Base-by-base conservation (phyloP, 2,329 filamentous ascomycete species). In the Pyrenophora teres region DNA sequence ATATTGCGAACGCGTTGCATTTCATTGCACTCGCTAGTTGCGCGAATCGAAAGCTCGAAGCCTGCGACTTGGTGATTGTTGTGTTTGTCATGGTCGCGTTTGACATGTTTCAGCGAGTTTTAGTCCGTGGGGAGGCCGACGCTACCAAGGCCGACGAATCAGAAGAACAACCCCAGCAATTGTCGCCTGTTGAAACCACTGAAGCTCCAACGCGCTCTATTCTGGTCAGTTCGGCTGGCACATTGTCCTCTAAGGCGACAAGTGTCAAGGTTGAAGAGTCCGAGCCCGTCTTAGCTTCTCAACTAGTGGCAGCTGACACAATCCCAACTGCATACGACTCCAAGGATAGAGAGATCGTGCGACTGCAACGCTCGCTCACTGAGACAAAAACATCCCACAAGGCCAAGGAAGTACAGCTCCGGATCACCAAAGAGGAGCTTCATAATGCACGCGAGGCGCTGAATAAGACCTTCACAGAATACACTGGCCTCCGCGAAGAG, bases 41-140 rank as follows among this genome's bases (percentile, higher is more conserved):
- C 48, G 62, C 57, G 27, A 56, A 60, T 40, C 62, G 65, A 37
- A 47, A 38, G 35, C 21, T 60, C 31, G 58, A 57, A 12, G 47
- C 58, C 25, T 51, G 58, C 40, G 62, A 70, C 52, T 49, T 66
- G 44, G 36, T 69, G 23, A 57, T 65, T 18, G 54, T 60, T 35
- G 56, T 62, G 32, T 57, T 70, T 53, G 65, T 70, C 58, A 69
- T 71, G 66, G 63, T 64, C 37, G 63, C 59, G 50, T 70, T 70
- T 47, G 67, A 71, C 53, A 60, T 62, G 53, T 65, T 67, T 54
- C 64, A 66, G 54, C 54, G 54, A 33, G 51, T 50, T 15, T 15
- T 60, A 38, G 47, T 52, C 46, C 46, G 38, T 23, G 16, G 21
- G 40, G 40, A 46, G 40, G 30, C 33, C 41, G 56, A 57, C 60